Evolutionary conservation across 371 early-diverging fungal genomes (phyloP).

Genomic region (Smittium culicis): DNA sequence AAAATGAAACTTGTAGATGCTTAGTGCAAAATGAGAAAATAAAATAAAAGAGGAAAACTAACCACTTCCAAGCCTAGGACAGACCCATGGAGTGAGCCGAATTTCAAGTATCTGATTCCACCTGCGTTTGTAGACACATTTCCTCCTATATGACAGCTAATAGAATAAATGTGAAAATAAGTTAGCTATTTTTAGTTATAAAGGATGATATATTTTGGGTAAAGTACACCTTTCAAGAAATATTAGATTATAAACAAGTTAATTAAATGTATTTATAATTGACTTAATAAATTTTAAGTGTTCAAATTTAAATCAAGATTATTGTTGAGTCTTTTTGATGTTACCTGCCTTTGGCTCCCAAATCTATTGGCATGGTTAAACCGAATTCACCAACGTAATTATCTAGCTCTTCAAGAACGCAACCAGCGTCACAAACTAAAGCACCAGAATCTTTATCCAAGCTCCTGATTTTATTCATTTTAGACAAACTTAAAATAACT

Average conservation of each 20-base stretch:
- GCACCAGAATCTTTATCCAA: slow-evolving; percentile 77
- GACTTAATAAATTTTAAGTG: too few relatives aligned
- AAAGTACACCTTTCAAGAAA: too few relatives aligned
- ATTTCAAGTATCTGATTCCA: slow-evolving; percentile 76
- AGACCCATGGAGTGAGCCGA: slow-evolving; percentile 81
- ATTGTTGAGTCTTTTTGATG: too few relatives aligned
- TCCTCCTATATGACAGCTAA: slow-evolving; percentile 68
- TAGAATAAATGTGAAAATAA: not conserved
- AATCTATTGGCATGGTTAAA: slow-evolving; percentile 79
- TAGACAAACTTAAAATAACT: slow-evolving; percentile 57
- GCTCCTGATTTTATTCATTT: slow-evolving; percentile 55
- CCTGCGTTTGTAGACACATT: slow-evolving; percentile 95
- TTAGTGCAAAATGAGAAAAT: not conserved
- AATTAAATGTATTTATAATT: too few relatives aligned
- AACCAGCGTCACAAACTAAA: slow-evolving; percentile 75
- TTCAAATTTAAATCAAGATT: too few relatives aligned
- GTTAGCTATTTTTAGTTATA: not conserved
- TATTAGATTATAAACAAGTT: too few relatives aligned
- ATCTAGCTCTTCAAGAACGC: slow-evolving; percentile 71
- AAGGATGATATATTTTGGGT: not conserved
- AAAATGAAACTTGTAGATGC: not conserved
- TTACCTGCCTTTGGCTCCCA: slow-evolving; percentile 75
- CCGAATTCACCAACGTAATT: slow-evolving; percentile 57
- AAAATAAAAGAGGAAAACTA: not conserved
- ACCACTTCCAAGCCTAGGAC: slow-evolving; percentile 67